phyloP scores from a whole-genome alignment of 2,329 filamentous ascomycete genomes.

The Akanthomyces lecanii region DNA sequence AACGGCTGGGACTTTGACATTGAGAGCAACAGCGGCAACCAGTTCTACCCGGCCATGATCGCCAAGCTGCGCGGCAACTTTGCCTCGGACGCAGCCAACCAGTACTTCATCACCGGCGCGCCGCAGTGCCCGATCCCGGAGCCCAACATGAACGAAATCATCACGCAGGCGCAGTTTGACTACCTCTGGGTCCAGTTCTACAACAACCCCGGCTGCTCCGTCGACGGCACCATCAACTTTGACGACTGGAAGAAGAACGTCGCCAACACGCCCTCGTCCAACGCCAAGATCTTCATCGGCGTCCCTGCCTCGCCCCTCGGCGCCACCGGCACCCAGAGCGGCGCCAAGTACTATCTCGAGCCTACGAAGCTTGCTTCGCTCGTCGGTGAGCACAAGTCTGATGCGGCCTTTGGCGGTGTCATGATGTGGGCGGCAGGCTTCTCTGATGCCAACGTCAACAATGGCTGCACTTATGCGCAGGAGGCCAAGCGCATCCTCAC shows the following conservation, averaged over 20 bases:
- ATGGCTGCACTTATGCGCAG: constrained; percentile 20
- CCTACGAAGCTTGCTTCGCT: constrained; percentile 24
- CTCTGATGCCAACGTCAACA: constrained; percentile 18
- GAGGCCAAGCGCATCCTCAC: constrained; percentile 19
- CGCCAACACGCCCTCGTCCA: constrained; percentile 25
- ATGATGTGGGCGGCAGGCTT: constrained; percentile 22
- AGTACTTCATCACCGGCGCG: constrained; percentile 42
- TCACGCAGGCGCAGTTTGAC: constrained; percentile 36
- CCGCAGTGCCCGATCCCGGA: constrained; percentile 38
- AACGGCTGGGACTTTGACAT: constrained; percentile 29
- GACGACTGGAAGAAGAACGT: constrained; percentile 29
- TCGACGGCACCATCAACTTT: constrained; percentile 34
- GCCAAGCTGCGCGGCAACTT: constrained; percentile 24
- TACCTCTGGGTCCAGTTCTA: constrained; percentile 42
- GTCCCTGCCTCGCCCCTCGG: constrained; percentile 26
- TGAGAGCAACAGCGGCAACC: constrained; percentile 23
- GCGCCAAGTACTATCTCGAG: constrained; percentile 26
- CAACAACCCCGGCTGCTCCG: constrained; percentile 39
- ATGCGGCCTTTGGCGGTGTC: constrained; percentile 30
- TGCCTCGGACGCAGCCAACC: constrained; percentile 18
- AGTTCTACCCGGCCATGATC: constrained; percentile 20
- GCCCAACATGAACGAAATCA: constrained; percentile 37
- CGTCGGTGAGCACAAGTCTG: constrained; percentile 28
- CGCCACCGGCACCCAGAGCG: constrained; percentile 22
- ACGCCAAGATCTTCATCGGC: constrained; percentile 33